Evolutionary conservation across 441 rosid genomes (phyloP).

Genomic region (Gossypium lobatum): DNA sequence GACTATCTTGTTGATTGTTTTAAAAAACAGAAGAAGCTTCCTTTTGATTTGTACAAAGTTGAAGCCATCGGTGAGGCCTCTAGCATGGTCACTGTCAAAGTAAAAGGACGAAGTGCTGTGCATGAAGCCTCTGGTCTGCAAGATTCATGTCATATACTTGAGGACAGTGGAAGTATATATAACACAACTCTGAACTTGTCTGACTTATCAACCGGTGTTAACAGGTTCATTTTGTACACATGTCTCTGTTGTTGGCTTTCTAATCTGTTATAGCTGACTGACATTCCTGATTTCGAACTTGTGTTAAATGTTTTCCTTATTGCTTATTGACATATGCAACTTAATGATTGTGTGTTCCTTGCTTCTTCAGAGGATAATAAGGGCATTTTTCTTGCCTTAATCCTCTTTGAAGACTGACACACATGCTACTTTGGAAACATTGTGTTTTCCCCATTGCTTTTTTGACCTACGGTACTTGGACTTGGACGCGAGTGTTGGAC

Average conservation of each 20-base stretch:
- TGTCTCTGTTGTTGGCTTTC: background rate
- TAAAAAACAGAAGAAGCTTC: conserved; percentile 70
- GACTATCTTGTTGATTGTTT: conserved; percentile 80
- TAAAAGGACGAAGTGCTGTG: conserved; percentile 92
- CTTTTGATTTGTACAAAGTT: conserved; percentile 63
- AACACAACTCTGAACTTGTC: conserved; percentile 94
- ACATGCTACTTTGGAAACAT: background rate
- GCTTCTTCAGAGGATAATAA: background rate
- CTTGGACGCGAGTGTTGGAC: background rate
- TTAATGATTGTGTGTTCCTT: background rate
- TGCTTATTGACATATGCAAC: background rate
- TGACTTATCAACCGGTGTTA: conserved; percentile 85
- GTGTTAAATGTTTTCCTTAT: conserved; percentile 3
- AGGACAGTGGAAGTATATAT: conserved; percentile 80
- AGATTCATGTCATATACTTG: conserved; percentile 91
- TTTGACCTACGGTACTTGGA: background rate
- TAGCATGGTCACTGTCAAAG: conserved; percentile 79
- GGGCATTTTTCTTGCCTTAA: background rate
- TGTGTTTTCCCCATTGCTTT: background rate
- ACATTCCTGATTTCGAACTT: conserved; percentile 5
- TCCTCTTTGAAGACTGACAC: background rate
- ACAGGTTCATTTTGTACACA: conserved; percentile 43
- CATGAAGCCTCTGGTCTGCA: conserved; percentile 91
- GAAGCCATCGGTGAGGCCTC: conserved; percentile 58
- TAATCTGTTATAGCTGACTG: conserved; percentile 5